phyloP scores from a whole-genome alignment of 352 stramenopile species.

The Bremia lactucae region DNA sequence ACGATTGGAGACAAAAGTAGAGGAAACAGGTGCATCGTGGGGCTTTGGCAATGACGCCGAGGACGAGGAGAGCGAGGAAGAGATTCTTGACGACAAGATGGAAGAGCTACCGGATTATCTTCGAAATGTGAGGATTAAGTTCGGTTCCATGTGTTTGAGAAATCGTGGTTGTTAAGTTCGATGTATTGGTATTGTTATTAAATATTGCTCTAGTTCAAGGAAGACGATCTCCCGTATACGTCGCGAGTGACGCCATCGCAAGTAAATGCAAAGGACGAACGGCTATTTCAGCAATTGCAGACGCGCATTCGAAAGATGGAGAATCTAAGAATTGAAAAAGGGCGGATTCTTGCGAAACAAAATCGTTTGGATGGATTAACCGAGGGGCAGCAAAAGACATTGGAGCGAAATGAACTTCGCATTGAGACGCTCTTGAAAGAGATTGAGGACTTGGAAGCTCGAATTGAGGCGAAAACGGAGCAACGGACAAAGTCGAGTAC shows the following conservation, averaged over 20 bases:
- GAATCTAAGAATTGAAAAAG: constrained; percentile 57
- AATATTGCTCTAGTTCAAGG: constrained; percentile 27
- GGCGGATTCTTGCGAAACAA: constrained; percentile 45
- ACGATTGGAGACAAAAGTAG: constrained; percentile 18
- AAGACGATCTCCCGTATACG: constrained; percentile 39
- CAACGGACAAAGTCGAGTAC: constrained; percentile 28
- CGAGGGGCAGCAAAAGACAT: background rate
- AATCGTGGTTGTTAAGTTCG: too few relatives aligned
- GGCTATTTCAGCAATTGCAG: constrained; percentile 73
- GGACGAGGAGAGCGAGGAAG: constrained; percentile 27
- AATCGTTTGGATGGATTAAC: background rate
- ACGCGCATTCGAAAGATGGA: constrained; percentile 76
- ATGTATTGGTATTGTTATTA: constrained; percentile 1
- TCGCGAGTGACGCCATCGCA: constrained; percentile 35
- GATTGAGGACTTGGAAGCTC: constrained; percentile 48
- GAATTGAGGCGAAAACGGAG: constrained; percentile 41
- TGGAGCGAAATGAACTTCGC: constrained; percentile 53
- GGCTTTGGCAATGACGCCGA: constrained; percentile 80
- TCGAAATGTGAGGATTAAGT: constrained; percentile 32
- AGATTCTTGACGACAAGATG: constrained; percentile 20
- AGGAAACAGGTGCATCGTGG: constrained; percentile 46
- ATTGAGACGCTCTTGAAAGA: constrained; percentile 51
- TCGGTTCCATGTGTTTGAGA: background rate
- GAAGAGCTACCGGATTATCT: constrained; percentile 62
- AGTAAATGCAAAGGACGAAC: constrained; percentile 57